Evolutionary conservation across 192 early-diverging fungal species (phyloP).

Genomic region (Spizellomyces punctatus): DNA sequence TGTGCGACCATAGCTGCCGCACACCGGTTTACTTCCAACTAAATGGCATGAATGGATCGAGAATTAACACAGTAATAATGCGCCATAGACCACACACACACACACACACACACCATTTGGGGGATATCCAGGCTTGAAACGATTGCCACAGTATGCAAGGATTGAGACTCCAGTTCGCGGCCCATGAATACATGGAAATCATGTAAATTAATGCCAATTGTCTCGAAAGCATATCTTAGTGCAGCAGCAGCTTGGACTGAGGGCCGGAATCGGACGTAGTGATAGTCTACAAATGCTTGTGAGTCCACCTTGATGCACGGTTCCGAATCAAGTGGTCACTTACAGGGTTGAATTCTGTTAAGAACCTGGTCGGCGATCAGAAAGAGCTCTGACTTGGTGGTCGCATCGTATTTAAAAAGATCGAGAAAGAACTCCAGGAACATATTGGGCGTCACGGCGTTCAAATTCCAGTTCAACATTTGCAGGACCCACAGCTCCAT

Average conservation of each 20-base stretch:
- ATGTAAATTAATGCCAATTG: neutral
- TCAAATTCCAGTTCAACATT: conserved; percentile 23
- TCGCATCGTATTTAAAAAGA: conserved; percentile 8
- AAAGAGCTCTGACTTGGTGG: neutral
- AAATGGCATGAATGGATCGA: no score
- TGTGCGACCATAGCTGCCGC: no score
- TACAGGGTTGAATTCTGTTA: neutral
- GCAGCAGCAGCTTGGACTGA: conserved; percentile 32
- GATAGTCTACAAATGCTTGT: conserved; percentile 11
- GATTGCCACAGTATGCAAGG: neutral
- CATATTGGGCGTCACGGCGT: conserved; percentile 25
- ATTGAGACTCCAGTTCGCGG: conserved; percentile 5
- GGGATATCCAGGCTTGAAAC: conserved; percentile 18
- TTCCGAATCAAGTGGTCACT: neutral
- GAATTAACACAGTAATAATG: no score
- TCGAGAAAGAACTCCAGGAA: conserved; percentile 24
- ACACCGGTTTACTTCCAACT: no score
- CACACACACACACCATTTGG: conserved; percentile 9
- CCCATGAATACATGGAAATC: conserved; percentile 4
- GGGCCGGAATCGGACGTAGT: conserved; percentile 20
- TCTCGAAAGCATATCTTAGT: conserved; percentile 5
- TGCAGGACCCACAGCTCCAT: conserved; percentile 24
- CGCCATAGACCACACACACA: neutral
- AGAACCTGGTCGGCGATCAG: neutral
- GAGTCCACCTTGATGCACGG: neutral